Conservation (phyloP, 2,329 filamentous ascomycete species). For the Colletotrichum liriopes region DNA sequence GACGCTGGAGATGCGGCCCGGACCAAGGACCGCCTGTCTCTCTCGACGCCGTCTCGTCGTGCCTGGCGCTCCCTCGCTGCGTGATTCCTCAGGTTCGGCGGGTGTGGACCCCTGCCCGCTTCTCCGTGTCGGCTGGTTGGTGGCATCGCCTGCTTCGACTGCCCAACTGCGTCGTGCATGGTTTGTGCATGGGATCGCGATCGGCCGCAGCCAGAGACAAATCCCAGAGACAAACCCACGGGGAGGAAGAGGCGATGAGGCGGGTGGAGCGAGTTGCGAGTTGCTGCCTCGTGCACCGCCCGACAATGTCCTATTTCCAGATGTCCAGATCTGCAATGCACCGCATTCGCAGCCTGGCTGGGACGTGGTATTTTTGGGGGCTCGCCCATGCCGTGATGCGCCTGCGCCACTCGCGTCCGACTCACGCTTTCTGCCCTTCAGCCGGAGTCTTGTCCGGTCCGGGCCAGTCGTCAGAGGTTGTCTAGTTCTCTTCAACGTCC, state of each 20-base stretch:
- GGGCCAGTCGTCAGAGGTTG: not conserved
- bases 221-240: not conserved
- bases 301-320: conserved; percentile 7
- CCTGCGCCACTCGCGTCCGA: not conserved
- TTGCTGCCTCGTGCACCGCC: conserved; percentile 26
- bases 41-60: too few species aligned
- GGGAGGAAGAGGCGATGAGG: not conserved
- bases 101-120: conserved; percentile 18
- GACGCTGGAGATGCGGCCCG: not conserved
- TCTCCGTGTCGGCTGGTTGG: not conserved
- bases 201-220: conserved; percentile 25
- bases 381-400: not conserved
- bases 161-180: not conserved
- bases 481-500: not conserved
- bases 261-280: not conserved
- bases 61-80: too few species aligned
- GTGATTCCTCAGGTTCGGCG: conserved; percentile 1
- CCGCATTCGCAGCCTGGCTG: not conserved
- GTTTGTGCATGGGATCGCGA: conserved; percentile 28
- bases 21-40: not conserved
- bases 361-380: not conserved
- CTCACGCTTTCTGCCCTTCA: not conserved
- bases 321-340: not conserved
- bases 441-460: not conserved
- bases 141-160: not conserved